These are phyloP conservation scores for Aureobasidium leucospermi DNA, from an alignment of 2,329 filamentous ascomycete species.

Conservation along the genomic window DNA sequence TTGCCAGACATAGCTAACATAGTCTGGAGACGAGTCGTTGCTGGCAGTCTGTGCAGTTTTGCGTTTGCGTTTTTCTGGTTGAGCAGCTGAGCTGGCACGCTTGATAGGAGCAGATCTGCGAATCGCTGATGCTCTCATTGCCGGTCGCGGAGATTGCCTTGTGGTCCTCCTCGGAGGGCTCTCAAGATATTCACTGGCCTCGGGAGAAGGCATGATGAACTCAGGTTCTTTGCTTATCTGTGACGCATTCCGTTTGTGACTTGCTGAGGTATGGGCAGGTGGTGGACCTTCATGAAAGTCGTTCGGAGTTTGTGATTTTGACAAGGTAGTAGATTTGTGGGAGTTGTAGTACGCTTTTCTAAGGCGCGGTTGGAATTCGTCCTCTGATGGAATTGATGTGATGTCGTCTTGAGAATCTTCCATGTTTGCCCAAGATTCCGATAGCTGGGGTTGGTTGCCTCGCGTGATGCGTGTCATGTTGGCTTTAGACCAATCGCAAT, in stretches of 20 bases:
- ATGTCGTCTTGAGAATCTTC: not conserved
- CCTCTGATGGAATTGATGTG: not conserved
- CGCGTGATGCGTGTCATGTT: slow-evolving; percentile 10
- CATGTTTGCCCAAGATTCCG: slow-evolving; percentile 14
- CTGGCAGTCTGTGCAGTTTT: not conserved
- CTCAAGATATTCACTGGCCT: not conserved
- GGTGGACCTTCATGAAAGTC: not conserved
- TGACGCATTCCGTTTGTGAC: slow-evolving; percentile 4
- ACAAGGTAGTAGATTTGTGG: not conserved
- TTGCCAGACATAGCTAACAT: slow-evolving; percentile 23
- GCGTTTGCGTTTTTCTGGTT: not conserved
- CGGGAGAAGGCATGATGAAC: slow-evolving; percentile 13
- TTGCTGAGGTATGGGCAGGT: not conserved
- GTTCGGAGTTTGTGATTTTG: not conserved
- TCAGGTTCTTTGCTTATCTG: not conserved
- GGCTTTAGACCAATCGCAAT: not conserved
- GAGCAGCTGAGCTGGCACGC: not conserved
- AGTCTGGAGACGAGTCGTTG: not conserved
- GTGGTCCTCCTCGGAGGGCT: not conserved
- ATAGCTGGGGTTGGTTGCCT: slow-evolving; percentile 8
- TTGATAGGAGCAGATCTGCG: slow-evolving; percentile 2
- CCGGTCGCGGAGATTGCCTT: not conserved
- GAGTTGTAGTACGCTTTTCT: slow-evolving; percentile 9
- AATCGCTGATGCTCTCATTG: slow-evolving; percentile 18
- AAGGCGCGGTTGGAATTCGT: slow-evolving; percentile 2